These are phyloP conservation scores for Penicillium canescens DNA, from an alignment of 495 filamentous ascomycete genomes.

Conservation along the genomic window DNA sequence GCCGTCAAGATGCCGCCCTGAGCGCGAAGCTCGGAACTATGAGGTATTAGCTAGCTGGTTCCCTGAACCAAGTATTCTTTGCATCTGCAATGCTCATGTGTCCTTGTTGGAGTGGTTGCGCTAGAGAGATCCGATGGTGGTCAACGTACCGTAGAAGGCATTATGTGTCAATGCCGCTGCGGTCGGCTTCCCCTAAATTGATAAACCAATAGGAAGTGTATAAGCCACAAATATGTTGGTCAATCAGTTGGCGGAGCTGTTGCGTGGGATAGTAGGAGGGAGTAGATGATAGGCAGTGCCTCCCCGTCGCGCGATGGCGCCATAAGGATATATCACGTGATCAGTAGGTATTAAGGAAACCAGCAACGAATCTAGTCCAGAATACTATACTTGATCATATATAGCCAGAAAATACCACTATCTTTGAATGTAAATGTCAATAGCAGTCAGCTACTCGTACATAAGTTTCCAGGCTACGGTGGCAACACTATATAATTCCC, in stretches of 20 bases:
- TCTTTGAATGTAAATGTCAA: too few relatives aligned
- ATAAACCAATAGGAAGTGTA: background rate
- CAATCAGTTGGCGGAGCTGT: background rate
- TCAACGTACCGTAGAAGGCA: slow-evolving; percentile 47
- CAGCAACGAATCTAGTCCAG: too few relatives aligned
- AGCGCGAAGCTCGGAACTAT: slow-evolving; percentile 49
- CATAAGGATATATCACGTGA: slow-evolving; percentile 16
- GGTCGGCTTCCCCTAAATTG: slow-evolving; percentile 1
- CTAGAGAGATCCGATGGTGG: slow-evolving; percentile 1
- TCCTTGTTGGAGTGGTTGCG: background rate
- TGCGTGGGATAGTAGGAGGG: background rate
- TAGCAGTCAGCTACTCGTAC: too few relatives aligned
- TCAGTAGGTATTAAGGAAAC: background rate
- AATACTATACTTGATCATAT: too few relatives aligned
- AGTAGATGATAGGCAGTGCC: slow-evolving; percentile 2
- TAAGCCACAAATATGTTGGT: too few relatives aligned
- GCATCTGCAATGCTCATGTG: background rate
- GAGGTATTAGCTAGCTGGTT: slow-evolving; percentile 3
- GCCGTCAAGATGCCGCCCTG: slow-evolving; percentile 46
- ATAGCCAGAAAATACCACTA: too few relatives aligned
- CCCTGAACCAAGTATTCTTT: background rate
- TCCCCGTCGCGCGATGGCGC: slow-evolving; percentile 11
- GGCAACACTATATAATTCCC: background rate
- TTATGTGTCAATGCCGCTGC: slow-evolving; percentile 18
- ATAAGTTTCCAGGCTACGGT: too few relatives aligned